These are phyloP conservation scores for Talaromyces sp. DNA, from an alignment of 2,329 filamentous ascomycete species.

Conservation along the genomic window DNA sequence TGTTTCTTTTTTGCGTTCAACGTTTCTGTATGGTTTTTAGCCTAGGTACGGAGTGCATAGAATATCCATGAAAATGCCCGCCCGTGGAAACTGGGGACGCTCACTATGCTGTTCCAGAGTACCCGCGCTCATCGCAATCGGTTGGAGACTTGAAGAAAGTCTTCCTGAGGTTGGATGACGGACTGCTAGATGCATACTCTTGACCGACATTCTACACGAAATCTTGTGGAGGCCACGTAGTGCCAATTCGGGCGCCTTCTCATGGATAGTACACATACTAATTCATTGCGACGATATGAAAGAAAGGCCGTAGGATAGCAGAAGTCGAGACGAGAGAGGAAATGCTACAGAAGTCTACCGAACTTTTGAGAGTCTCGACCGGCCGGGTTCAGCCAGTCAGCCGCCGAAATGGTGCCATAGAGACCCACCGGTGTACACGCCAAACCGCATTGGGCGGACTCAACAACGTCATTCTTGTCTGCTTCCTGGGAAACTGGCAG, in stretches of 20 bases:
- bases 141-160: background rate
- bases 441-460: slow-evolving; percentile 3
- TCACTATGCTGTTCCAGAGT: background rate
- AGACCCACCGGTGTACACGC: background rate
- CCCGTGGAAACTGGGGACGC: background rate
- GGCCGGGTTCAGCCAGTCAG: slow-evolving; percentile 3
- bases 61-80: background rate
- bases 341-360: background rate
- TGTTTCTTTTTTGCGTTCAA: background rate
- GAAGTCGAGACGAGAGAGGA: background rate
- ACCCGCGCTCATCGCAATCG: background rate
- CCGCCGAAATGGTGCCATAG: background rate
- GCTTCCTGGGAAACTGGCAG: slow-evolving; percentile 16
- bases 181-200: background rate
- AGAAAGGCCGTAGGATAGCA: background rate
- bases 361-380: background rate
- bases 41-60: background rate
- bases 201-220: background rate
- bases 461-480: slow-evolving; percentile 19
- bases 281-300: background rate
- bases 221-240: background rate
- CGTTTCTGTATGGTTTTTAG: background rate
- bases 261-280: background rate
- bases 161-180: background rate
- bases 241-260: background rate